These are phyloP conservation scores for Globisporangium emineosum DNA, from an alignment of 352 stramenopile genomes.

Conservation along the genomic window DNA sequence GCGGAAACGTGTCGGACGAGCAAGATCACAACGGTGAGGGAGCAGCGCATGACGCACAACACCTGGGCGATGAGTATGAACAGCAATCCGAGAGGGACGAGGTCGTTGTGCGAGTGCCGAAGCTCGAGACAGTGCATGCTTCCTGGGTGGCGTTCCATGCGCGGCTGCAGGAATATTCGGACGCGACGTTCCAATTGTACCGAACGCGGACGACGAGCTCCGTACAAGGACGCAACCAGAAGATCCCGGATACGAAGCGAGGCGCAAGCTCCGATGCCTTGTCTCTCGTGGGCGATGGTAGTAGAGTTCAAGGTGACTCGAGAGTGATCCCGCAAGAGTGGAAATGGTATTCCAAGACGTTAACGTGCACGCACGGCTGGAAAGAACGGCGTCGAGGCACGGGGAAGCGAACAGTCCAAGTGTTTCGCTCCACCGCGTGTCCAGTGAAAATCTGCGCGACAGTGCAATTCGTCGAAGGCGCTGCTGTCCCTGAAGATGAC, in stretches of 20 bases:
- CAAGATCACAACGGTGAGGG: neutral
- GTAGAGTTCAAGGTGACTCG: conserved; percentile 11
- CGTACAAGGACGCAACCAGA: conserved; percentile 61
- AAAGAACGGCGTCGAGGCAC: conserved; percentile 67
- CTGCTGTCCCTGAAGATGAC: neutral
- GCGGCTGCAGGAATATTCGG: conserved; percentile 57
- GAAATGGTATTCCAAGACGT: conserved; percentile 81
- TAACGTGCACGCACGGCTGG: conserved; percentile 82
- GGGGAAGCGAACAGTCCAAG: conserved; percentile 61
- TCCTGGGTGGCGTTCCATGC: conserved; percentile 76
- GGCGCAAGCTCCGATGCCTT: neutral
- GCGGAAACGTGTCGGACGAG: neutral
- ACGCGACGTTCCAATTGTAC: conserved; percentile 68
- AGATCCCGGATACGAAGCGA: conserved; percentile 52
- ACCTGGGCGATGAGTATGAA: neutral
- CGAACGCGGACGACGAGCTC: conserved; percentile 75
- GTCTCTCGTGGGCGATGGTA: neutral
- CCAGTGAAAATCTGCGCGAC: conserved; percentile 81
- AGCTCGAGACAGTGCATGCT: conserved; percentile 42
- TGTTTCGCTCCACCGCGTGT: conserved; percentile 62
- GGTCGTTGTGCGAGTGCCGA: conserved; percentile 61
- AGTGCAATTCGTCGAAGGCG: conserved; percentile 43
- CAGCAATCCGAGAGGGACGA: conserved; percentile 18
- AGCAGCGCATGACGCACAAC: neutral
- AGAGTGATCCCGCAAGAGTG: conserved; percentile 58